Percentiles rank a stretch among this genome's conserved stretches.
phyloP scores from a whole-genome alignment of 441 rosid genomes.

The Corymbia calophylla region DNA sequence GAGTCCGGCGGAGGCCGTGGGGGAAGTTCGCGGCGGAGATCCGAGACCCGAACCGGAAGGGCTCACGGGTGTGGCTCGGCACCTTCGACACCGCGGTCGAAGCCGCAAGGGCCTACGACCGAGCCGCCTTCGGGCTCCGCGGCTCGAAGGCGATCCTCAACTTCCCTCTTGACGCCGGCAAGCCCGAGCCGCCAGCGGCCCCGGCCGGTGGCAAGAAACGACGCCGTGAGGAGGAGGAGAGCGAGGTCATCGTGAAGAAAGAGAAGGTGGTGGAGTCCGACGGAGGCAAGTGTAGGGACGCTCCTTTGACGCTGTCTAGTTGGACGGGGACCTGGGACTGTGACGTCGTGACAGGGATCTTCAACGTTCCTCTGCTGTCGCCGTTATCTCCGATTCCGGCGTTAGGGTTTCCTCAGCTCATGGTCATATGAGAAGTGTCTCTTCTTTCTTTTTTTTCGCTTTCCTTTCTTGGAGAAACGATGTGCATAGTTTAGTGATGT shows the following conservation, averaged over 20 bases:
- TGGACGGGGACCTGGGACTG: slow-evolving; percentile 30
- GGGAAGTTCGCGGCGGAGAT: slow-evolving; percentile 97
- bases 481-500: neutral
- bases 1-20: slow-evolving; percentile 92
- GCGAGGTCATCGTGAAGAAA: slow-evolving; percentile 19
- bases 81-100: slow-evolving; percentile 70
- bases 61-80: slow-evolving; percentile 82
- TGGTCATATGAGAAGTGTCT: slow-evolving; percentile 16
- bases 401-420: slow-evolving; percentile 39
- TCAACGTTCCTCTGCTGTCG: slow-evolving; percentile 25
- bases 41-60: slow-evolving; percentile 72
- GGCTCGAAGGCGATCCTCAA: slow-evolving; percentile 82
- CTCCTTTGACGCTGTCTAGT: slow-evolving; percentile 33
- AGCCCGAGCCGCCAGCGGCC: slow-evolving; percentile 2
- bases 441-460: neutral
- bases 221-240: slow-evolving; percentile 17
- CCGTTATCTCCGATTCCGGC: slow-evolving; percentile 47
- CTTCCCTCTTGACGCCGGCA: slow-evolving; percentile 72
- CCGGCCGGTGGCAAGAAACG: slow-evolving; percentile 30
- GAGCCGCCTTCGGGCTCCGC: slow-evolving; percentile 72
- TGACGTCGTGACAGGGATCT: neutral
- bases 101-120: slow-evolving; percentile 86
- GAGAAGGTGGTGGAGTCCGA: slow-evolving; percentile 11
- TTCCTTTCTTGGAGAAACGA: neutral
- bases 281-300: neutral